Evolutionary conservation across 2,329 filamentous ascomycete species (phyloP).

Genomic region (Fusarium sp.): DNA sequence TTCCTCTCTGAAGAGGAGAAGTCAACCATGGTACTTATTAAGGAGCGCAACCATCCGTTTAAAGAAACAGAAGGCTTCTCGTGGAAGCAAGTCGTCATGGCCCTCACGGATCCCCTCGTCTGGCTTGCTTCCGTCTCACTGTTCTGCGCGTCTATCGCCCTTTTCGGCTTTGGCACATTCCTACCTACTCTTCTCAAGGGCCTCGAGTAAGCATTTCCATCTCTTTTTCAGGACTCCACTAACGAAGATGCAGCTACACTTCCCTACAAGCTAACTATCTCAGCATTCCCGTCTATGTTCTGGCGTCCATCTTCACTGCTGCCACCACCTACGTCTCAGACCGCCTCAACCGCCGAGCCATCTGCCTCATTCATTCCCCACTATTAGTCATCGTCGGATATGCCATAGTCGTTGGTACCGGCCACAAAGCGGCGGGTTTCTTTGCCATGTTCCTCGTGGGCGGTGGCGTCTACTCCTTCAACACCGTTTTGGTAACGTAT

Average conservation of each 20-base stretch:
- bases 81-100: conserved; percentile 36
- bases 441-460: conserved; percentile 40
- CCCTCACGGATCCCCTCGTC: conserved; percentile 43
- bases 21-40: conserved; percentile 40
- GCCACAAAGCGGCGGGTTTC: conserved; percentile 36
- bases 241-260: conserved; percentile 1
- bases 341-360: conserved; percentile 38
- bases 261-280: conserved; percentile 48
- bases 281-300: conserved; percentile 48
- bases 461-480: conserved; percentile 24
- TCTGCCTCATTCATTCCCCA: conserved; percentile 28
- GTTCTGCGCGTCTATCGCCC: conserved; percentile 35
- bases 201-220: conserved; percentile 39
- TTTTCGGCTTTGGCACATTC: conserved; percentile 50
- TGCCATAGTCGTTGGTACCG: conserved; percentile 40
- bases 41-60: conserved; percentile 1
- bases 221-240: accelerated
- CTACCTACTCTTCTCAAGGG: conserved; percentile 49
- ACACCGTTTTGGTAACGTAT: conserved; percentile 29
- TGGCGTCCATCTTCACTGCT: conserved; percentile 35
- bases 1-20: conserved; percentile 56
- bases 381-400: conserved; percentile 44
- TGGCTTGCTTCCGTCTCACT: conserved; percentile 40
- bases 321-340: conserved; percentile 30
- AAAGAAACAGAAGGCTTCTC: conserved; percentile 30